These are phyloP conservation scores for Neurospora tetrasperma DNA, from an alignment of 495 filamentous ascomycete genomes.

Conservation along the genomic window DNA sequence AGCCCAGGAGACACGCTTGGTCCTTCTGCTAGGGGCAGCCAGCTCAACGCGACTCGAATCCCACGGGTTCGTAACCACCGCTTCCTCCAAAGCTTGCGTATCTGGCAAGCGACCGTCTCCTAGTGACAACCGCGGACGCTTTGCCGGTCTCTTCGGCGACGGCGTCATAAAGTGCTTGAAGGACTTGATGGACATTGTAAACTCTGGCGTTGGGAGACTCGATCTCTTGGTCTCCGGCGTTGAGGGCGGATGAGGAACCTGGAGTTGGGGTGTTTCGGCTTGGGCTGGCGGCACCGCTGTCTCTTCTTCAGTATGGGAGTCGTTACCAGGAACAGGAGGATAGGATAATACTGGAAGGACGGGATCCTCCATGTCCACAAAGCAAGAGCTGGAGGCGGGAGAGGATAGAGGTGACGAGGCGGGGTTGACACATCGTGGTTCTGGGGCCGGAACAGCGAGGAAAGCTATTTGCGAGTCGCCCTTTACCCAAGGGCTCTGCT, in stretches of 20 bases:
- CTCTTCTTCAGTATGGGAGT: neutral
- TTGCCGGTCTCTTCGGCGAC: constrained; percentile 10
- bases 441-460: neutral
- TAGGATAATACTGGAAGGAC: neutral
- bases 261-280: neutral
- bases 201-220: constrained; percentile 23
- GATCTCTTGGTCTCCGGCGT: constrained; percentile 17
- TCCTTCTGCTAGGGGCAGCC: constrained; percentile 1
- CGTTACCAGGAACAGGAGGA: neutral
- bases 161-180: constrained; percentile 23
- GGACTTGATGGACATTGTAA: constrained; percentile 20
- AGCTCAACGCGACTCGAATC: neutral
- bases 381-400: constrained; percentile 8
- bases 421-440: constrained; percentile 4
- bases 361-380: neutral
- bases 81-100: constrained; percentile 16
- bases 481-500: constrained; percentile 9
- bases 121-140: constrained; percentile 4
- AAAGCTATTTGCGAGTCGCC: constrained; percentile 9
- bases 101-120: constrained; percentile 12
- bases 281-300: neutral
- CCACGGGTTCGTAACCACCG: constrained; percentile 21
- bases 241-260: constrained; percentile 7
- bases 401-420: constrained; percentile 10
- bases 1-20: constrained; percentile 23